Evolutionary conservation across 2,329 filamentous ascomycete genomes (phyloP).

Genomic region (Ploettnerulaceae sp.): DNA sequence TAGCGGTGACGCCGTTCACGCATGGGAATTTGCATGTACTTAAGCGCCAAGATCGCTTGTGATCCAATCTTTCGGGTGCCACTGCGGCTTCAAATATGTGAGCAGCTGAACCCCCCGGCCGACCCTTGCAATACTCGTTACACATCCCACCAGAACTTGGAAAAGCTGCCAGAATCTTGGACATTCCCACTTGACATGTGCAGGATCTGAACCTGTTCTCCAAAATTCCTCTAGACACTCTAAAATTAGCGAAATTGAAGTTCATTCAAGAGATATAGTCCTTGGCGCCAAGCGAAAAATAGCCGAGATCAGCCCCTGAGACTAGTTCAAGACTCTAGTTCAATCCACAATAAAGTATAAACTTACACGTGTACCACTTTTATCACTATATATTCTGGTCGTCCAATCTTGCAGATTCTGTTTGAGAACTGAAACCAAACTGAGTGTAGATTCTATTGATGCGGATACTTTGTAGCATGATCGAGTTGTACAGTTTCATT

Average conservation of each 20-base stretch:
- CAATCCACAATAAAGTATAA: too few relatives aligned
- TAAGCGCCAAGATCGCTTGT: slow-evolving; percentile 1
- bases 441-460: too few relatives aligned
- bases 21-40: background rate
- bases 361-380: too few relatives aligned
- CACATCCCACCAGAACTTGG: slow-evolving; percentile 1
- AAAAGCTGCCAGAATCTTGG: background rate
- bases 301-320: background rate
- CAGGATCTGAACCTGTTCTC: background rate
- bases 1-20: slow-evolving; percentile 1
- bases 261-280: background rate
- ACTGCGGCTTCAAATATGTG: background rate
- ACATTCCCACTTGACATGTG: slow-evolving; percentile 4
- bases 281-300: slow-evolving; percentile 2
- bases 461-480: too few relatives aligned
- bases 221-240: background rate
- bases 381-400: too few relatives aligned
- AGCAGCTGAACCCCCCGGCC: slow-evolving; percentile 1
- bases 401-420: too few relatives aligned
- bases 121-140: background rate
- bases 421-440: too few relatives aligned
- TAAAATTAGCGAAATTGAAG: background rate
- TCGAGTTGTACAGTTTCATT: too few relatives aligned
- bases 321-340: background rate
- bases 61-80: background rate